Evolutionary conservation across 2,329 filamentous ascomycete species (phyloP), one percentile per base, ranked within the genome.

Genomic region (Tolypocladium pustulatum): DNA sequence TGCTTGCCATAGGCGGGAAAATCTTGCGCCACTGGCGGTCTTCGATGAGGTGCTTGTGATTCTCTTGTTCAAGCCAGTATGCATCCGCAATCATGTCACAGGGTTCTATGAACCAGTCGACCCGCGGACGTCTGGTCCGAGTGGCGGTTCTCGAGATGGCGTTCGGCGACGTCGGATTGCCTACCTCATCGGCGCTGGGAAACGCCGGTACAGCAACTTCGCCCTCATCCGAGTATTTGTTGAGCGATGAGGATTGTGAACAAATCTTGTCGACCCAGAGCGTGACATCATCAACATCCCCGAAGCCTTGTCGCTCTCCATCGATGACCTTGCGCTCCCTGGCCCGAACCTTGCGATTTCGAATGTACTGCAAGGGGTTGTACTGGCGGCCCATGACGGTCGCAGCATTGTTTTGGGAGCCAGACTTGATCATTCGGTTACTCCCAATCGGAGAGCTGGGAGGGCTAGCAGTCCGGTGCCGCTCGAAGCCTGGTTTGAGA

Each of bases 361-460:
- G 87, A 58, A 97, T 89, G 65, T 91, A 91, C 71, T 97, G 94
- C 30, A 99, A 75, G 5, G 93, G 94, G 69, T 99, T 96, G 70
- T 97, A 97, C 2, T 79, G 75, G 57, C 92, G 86, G 5, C 89
- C 88, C 9, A 87, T 71, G 59, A 32, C 5, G 65, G 75, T 56
- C 62, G 27, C 72, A 71, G 58, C 71, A 61, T 59, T 70, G 57
- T 65, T 76, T 37, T 63, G 59, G 5, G 61, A 62, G 25, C 63
- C 62, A 52, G 65, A 65, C 6, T 57, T 63, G 36, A 60, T 74
- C 64, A 54, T 74, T 66, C 46, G 46, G 25, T 61, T 75, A 30
- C 61, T 64, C 57, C 63, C 60, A 46, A 67, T 62, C 30, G 78
- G 76, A 10, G 79, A 78, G 0, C 68, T 67, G 0, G 75, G 73